A percentile compares a stretch with the other conserved stretches of the same genome.
Conservation (phyloP, 768 basidiomycete species). For the Austroboletus festivus region DNA sequence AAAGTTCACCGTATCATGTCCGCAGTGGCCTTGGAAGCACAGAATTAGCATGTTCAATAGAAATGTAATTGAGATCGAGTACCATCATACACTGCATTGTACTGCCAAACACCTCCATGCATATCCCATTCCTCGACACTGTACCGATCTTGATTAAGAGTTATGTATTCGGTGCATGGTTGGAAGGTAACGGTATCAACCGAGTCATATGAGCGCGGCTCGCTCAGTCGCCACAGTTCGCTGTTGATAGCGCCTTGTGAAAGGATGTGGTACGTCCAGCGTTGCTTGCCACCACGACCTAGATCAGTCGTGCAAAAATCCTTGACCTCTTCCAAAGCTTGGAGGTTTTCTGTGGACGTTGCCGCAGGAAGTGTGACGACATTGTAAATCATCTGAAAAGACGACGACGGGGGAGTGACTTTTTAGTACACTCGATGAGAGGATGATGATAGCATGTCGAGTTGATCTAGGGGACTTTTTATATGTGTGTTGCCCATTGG, state of each 20-base stretch:
- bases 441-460: conserved; percentile 14
- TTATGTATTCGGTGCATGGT: conserved; percentile 36
- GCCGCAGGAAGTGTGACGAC: conserved; percentile 45
- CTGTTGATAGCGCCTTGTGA: conserved; percentile 37
- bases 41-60: conserved; percentile 26
- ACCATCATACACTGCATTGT: conserved; percentile 48
- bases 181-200: conserved; percentile 44
- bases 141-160: conserved; percentile 42
- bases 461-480: conserved; percentile 13
- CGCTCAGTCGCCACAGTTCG: conserved; percentile 39
- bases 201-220: conserved; percentile 31
- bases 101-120: conserved; percentile 40
- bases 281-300: conserved; percentile 47
- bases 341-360: conserved; percentile 44
- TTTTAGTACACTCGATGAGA: conserved; percentile 8
- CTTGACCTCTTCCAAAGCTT: conserved; percentile 51
- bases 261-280: conserved; percentile 54
- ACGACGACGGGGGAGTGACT: not conserved
- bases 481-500: conserved; percentile 16
- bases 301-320: conserved; percentile 52
- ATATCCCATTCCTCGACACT: conserved; percentile 41
- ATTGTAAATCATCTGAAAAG: conserved; percentile 25
- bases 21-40: conserved; percentile 41
- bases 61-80: conserved; percentile 4
- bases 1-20: conserved; percentile 46